phyloP scores from a whole-genome alignment of 495 filamentous ascomycete genomes.

The Aspergillus bridgeri region DNA sequence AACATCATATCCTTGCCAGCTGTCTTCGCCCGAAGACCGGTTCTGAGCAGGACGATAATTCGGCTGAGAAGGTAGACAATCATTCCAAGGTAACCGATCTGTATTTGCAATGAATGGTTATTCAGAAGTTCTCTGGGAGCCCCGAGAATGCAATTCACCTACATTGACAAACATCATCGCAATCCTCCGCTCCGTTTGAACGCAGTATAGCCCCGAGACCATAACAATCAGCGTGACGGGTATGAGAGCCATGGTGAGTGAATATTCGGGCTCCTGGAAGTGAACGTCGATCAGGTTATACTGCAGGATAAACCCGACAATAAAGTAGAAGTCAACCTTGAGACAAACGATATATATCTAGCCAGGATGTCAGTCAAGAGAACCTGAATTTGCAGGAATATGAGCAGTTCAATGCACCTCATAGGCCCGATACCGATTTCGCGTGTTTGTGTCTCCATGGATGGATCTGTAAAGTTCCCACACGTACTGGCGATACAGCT shows the following conservation, averaged over 20 bases:
- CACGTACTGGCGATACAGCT: slow-evolving; percentile 21
- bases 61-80: slow-evolving; percentile 19
- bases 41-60: slow-evolving; percentile 16
- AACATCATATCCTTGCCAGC: slow-evolving; percentile 21
- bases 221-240: slow-evolving; percentile 17
- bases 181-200: slow-evolving; percentile 13
- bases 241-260: slow-evolving; percentile 19
- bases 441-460: slow-evolving; percentile 13
- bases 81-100: slow-evolving; percentile 14
- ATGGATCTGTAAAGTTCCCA: slow-evolving; percentile 24
- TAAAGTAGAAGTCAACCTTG: slow-evolving; percentile 21
- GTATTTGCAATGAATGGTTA: not conserved
- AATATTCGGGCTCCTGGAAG: slow-evolving; percentile 22
- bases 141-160: not conserved
- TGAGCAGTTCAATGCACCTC: slow-evolving; percentile 11
- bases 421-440: slow-evolving; percentile 17
- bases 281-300: slow-evolving; percentile 25
- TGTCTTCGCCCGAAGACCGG: slow-evolving; percentile 8
- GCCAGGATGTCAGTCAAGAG: not conserved
- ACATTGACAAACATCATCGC: slow-evolving; percentile 14
- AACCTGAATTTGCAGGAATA: not conserved
- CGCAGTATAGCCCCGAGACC: slow-evolving; percentile 14
- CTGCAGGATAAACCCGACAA: slow-evolving; percentile 22
- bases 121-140: not conserved
- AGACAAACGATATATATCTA: slow-evolving; percentile 21